These are phyloP conservation scores for Tricholoma saponaceum DNA, from an alignment of 768 basidiomycete species.

Conservation along the genomic window DNA sequence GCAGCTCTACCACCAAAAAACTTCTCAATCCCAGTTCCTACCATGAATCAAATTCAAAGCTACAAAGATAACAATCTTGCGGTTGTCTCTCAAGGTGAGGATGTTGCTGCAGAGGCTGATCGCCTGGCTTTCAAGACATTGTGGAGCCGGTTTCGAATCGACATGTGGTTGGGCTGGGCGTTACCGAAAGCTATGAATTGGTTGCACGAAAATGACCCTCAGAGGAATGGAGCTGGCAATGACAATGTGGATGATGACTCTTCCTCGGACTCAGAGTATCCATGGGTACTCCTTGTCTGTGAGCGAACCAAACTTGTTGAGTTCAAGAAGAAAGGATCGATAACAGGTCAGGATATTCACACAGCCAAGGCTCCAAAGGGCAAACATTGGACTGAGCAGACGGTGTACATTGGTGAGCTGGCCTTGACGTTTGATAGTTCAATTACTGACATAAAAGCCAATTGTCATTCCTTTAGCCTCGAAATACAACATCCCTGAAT, in stretches of 20 bases:
- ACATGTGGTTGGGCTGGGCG: neutral
- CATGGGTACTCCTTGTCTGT: neutral
- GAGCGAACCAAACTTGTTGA: neutral
- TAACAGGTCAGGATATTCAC: neutral
- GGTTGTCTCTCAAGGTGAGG: neutral
- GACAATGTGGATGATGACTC: neutral
- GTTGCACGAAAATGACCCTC: neutral
- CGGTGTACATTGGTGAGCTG: neutral
- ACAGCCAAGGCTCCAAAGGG: neutral
- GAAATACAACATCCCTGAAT: neutral
- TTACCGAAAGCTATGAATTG: neutral
- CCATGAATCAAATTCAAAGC: neutral
- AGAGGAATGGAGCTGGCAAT: neutral
- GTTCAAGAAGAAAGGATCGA: neutral
- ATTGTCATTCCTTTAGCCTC: neutral
- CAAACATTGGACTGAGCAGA: neutral
- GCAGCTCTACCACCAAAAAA: neutral
- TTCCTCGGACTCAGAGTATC: neutral
- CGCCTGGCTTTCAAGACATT: neutral
- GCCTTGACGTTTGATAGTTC: neutral
- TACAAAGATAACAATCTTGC: neutral
- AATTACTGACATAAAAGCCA: neutral
- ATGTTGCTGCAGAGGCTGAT: neutral
- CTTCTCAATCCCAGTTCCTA: neutral
- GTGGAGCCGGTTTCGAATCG: neutral